Conservation (phyloP, 257 asterid species). For the Leonotis leonurus region DNA sequence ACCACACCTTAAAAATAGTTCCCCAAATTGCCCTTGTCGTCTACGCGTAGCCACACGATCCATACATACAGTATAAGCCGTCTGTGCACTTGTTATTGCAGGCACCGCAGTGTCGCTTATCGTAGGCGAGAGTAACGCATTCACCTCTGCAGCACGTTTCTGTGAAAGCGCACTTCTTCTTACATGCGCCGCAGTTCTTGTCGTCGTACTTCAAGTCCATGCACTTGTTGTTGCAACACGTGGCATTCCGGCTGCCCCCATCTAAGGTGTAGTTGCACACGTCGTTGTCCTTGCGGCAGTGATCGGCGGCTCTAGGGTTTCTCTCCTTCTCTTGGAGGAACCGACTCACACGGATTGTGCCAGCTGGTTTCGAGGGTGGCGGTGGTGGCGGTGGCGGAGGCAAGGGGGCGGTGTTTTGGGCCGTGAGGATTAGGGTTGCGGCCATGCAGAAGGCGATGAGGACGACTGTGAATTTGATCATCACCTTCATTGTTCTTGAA, state of each 20-base stretch:
- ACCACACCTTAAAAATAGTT: slow-evolving; percentile 21
- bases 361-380: background rate
- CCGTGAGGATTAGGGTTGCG: slow-evolving; percentile 30
- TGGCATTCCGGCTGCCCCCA: slow-evolving; percentile 38
- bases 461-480: slow-evolving; percentile 20
- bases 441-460: slow-evolving; percentile 24
- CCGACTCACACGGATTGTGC: slow-evolving; percentile 29
- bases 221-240: slow-evolving; percentile 67
- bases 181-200: slow-evolving; percentile 58
- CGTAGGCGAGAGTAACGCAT: slow-evolving; percentile 47
- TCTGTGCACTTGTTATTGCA: slow-evolving; percentile 51
- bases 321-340: slow-evolving; percentile 34
- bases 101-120: slow-evolving; percentile 51
- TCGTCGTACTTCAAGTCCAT: slow-evolving; percentile 36
- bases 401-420: background rate
- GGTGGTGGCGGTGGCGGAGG: background rate
- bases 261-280: slow-evolving; percentile 24
- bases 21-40: too few relatives aligned
- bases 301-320: slow-evolving; percentile 58
- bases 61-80: slow-evolving; percentile 47
- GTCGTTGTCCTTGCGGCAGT: slow-evolving; percentile 42
- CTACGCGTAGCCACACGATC: slow-evolving; percentile 59
- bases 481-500: slow-evolving; percentile 36
- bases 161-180: slow-evolving; percentile 39
- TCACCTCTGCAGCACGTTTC: slow-evolving; percentile 53